Base-by-base conservation (phyloP, 164 flowering plant genomes). In the Sextonia rubra region DNA sequence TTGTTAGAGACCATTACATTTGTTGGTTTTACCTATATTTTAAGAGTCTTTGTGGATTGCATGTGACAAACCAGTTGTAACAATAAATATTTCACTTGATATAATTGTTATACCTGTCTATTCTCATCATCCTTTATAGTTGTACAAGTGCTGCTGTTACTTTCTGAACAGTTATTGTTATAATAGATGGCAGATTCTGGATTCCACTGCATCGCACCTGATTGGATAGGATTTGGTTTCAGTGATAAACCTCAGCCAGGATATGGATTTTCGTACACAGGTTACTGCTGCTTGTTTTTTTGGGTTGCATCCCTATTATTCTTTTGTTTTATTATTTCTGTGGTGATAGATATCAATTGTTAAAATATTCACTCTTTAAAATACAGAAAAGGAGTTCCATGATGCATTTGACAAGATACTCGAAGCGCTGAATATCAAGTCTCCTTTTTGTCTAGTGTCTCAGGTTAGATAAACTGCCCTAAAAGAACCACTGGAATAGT, bases 151-250 rank as follows among this genome's bases (percentile, higher is more conserved):
- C 30, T 24, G 23, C 25, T 68, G 22, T 15, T 68, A 24, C 24
- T 49, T 23, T 23, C 32, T 68, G 60, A 68, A 25, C 22, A 18
- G 48, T 48, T 60, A 22, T 70, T 30, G 20, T 60, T 24, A 72
- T 75, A 47, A 52, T 75, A 94, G 99, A 77, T 95, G 94, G 86
- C 94, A 70, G 92, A 91, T 78, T 67, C 81, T 81, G 99, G 99
- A n/a, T 95, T 93, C 80, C 97, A 90, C 79, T 95, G 98, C 83
- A 73, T 89, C 78, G 99, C 99, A 71, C 99, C 98, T 82, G 99
- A 95, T 79, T 95, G 99, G 98, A 85, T 93, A 80, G 99, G 99
- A 77, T 95, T 93, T 83, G 99, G 99, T 76, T 93, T 95, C 83
- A 95, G 97, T 83, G 99, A 95, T 78, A 88, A 92, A 83, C 97